These are phyloP conservation scores for Hanseniaspora opuntiae DNA, from an alignment of 805 yeast species.

Conservation along the genomic window DNA sequence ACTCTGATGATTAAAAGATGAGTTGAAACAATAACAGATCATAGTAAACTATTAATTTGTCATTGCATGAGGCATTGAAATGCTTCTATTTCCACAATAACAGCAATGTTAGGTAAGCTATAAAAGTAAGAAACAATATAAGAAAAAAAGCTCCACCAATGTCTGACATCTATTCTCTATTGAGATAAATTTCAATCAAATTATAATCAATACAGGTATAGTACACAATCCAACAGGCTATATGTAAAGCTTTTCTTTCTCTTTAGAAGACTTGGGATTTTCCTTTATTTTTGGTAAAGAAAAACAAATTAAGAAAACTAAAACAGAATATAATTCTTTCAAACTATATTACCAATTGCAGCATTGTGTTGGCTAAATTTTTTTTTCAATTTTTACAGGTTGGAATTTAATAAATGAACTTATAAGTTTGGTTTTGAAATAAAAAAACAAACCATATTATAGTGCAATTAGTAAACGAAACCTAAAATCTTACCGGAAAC, in stretches of 20 bases:
- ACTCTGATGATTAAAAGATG: constrained; percentile 6
- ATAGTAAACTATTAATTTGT: background rate
- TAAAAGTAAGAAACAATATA: background rate
- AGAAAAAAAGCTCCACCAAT: constrained; percentile 11
- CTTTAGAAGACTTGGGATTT: background rate
- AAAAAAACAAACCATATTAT: background rate
- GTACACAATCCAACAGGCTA: constrained; percentile 11
- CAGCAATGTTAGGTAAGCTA: background rate
- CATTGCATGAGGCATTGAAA: background rate
- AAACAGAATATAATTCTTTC: constrained; percentile 4
- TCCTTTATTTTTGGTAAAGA: background rate
- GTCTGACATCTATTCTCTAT: constrained; percentile 12
- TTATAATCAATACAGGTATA: constrained; percentile 13
- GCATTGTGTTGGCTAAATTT: background rate
- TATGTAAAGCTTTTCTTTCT: constrained; percentile 6
- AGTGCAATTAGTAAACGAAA: constrained; percentile 65
- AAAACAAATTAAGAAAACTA: background rate
- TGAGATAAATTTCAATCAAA: constrained; percentile 12
- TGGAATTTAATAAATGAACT: background rate
- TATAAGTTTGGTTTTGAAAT: background rate
- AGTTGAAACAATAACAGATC: background rate
- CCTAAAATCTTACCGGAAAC: constrained; percentile 98
- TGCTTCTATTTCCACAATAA: background rate
- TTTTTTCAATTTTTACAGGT: background rate
- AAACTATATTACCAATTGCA: constrained; percentile 2